Base-by-base conservation (phyloP, 495 filamentous ascomycete species). In the Antarctomyces pellizariae region DNA sequence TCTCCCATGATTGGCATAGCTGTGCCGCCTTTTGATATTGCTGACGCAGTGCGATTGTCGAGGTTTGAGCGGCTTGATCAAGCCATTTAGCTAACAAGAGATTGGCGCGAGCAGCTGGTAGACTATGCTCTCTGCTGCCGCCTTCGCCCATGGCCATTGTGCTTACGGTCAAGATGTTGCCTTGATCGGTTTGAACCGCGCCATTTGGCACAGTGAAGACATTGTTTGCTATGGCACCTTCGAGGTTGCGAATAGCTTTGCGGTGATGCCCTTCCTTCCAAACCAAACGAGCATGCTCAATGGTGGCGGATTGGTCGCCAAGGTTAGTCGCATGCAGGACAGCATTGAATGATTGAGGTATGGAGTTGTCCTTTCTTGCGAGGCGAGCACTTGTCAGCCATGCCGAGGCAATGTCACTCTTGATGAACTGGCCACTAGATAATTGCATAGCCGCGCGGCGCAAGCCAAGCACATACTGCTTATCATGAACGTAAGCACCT, bases 81-180 rank as follows among this genome's bases (percentile, higher is more conserved):
- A 91, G 65, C 86, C 86, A 97, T 48, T 90, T 92, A n/a, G 86
- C 86, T 19, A 90, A 57, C 30, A 93, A 56, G 8, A 95, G 53
- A 37, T 86, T 69, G 7, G 80, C 82, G 53, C 57, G 56, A 3
- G 66, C 67, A 10, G 54, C 54, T 21, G 71, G 41, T 15, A 69
- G 43, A 32, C 62, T 69, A 29, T 57, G 54, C 25, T 65, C 53
- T n/a, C n/a, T n/a, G n/a, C n/a, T n/a, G n/a, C n/a, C n/a, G n/a
- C n/a, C n/a, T n/a, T n/a, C n/a, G n/a, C n/a, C n/a, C 0, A 44
- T 32, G 18, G 55, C 50, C n/a, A 39, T 36, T 13, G 43, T 46
- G 3, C 34, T 28, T 5, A 24, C 29, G 7, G 36, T 39, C 11
- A 27, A 28, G 9, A n/a, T 29, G 3, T 20, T 48, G 43, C 18